Evolutionary conservation across 495 filamentous ascomycete species (phyloP).

Genomic region (Copromyces sp.): DNA sequence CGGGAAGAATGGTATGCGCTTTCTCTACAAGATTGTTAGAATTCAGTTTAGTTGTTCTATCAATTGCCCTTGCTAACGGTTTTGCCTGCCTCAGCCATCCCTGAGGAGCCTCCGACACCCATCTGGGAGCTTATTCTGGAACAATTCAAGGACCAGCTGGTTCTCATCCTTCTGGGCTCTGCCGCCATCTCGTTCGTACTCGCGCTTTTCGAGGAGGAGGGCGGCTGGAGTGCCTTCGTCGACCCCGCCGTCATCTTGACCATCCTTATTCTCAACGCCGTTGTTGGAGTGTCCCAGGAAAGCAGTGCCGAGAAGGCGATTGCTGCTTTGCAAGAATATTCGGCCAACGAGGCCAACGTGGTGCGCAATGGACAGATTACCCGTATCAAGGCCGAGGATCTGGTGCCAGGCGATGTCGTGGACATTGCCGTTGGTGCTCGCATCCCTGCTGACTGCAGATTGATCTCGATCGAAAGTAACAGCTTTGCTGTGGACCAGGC

Average conservation of each 20-base stretch:
- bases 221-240: slow-evolving; percentile 96
- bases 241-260: slow-evolving; percentile 96
- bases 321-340: slow-evolving; percentile 97
- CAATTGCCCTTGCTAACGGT: not conserved
- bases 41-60: not conserved
- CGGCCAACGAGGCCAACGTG: slow-evolving; percentile 93
- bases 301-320: slow-evolving; percentile 98
- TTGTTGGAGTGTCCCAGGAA: slow-evolving; percentile 97
- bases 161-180: slow-evolving; percentile 87
- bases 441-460: slow-evolving; percentile 90
- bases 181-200: slow-evolving; percentile 91
- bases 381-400: slow-evolving; percentile 81
- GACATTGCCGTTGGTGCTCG: slow-evolving; percentile 84
- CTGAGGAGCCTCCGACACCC: slow-evolving; percentile 94
- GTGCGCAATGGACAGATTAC: slow-evolving; percentile 66
- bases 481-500: slow-evolving; percentile 94
- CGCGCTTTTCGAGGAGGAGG: slow-evolving; percentile 85
- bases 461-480: slow-evolving; percentile 91
- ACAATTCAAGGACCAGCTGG: slow-evolving; percentile 98
- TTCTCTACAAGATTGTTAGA: not conserved
- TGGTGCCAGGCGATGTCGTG: slow-evolving; percentile 93
- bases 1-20: slow-evolving; percentile 72
- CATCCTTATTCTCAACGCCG: slow-evolving; percentile 90
- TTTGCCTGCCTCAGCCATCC: slow-evolving; percentile 52
- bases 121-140: slow-evolving; percentile 94